Conservation (phyloP, 2,329 filamentous ascomycete species). For the Aspergillus sp. region DNA sequence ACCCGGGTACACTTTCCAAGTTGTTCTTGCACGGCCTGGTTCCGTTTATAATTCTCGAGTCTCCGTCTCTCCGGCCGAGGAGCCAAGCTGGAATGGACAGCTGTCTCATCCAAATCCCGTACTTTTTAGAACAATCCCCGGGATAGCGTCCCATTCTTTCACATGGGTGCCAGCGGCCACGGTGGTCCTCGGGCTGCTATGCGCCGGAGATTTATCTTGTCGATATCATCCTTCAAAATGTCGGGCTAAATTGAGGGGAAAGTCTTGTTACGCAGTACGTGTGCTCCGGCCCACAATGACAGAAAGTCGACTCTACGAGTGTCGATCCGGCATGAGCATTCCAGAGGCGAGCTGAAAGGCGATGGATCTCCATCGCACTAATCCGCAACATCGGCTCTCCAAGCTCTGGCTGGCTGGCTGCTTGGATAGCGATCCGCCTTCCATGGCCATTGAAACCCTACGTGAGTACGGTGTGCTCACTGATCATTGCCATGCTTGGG, state of each 20-base stretch:
- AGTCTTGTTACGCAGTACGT: background rate
- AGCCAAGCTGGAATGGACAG: background rate
- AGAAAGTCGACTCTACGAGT: background rate
- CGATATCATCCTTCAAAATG: too few species aligned
- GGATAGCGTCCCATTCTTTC: too few species aligned
- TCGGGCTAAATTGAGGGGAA: too few species aligned
- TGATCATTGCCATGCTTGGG: too few species aligned
- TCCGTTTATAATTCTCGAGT: background rate
- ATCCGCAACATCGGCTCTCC: background rate
- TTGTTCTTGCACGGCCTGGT: background rate
- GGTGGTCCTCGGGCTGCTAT: too few species aligned
- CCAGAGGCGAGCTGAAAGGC: background rate
- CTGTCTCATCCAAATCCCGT: background rate
- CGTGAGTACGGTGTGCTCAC: too few species aligned
- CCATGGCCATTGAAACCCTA: too few species aligned
- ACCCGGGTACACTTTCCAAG: background rate
- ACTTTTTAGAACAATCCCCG: background rate
- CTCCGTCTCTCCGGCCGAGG: background rate
- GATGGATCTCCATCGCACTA: background rate
- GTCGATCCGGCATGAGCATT: conserved; percentile 2
- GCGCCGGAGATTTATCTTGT: too few species aligned
- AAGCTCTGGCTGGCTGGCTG: background rate
- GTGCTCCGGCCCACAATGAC: background rate
- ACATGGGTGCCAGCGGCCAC: too few species aligned
- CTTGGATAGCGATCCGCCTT: background rate